phyloP scores from a whole-genome alignment of 1,139 yeast genomes.

The Suhomyces choctaworum region DNA sequence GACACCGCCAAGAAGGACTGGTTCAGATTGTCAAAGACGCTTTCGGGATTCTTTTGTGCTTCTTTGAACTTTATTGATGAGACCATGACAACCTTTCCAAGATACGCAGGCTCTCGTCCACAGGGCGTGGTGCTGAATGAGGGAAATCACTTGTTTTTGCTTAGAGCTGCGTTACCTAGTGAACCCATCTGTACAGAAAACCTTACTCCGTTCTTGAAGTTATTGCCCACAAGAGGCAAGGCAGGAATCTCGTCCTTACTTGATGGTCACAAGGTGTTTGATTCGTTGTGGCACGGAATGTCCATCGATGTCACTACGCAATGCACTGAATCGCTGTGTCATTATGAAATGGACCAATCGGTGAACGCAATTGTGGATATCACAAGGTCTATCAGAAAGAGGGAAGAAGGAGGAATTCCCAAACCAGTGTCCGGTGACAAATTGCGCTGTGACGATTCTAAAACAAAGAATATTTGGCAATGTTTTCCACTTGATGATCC shows the following conservation, averaged over 20 bases:
- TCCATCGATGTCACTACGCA: slow-evolving; percentile 75
- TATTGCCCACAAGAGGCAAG: slow-evolving; percentile 90
- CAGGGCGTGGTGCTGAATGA: slow-evolving; percentile 18
- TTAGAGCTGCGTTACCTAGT: slow-evolving; percentile 88
- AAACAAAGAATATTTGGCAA: slow-evolving; percentile 56
- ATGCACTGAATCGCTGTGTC: slow-evolving; percentile 48
- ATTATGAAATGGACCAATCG: slow-evolving; percentile 62
- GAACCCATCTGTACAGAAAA: slow-evolving; percentile 98
- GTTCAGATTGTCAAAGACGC: slow-evolving; percentile 68
- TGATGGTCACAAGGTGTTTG: slow-evolving; percentile 95
- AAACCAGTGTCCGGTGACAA: slow-evolving; percentile 70
- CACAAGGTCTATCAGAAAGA: slow-evolving; percentile 62
- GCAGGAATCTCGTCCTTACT: slow-evolving; percentile 84
- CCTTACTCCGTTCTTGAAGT: slow-evolving; percentile 86
- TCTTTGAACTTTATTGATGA: slow-evolving; percentile 86
- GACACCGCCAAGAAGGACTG: slow-evolving; percentile 64
- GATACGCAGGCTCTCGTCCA: slow-evolving; percentile 21
- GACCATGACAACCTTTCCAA: slow-evolving; percentile 75
- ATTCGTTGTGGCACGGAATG: slow-evolving; percentile 93
- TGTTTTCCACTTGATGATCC: slow-evolving; percentile 77
- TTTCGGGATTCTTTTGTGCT: slow-evolving; percentile 95
- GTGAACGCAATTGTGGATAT: slow-evolving; percentile 76
- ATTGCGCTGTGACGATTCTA: slow-evolving; percentile 68
- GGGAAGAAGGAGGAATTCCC: slow-evolving; percentile 68
- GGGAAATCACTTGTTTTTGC: slow-evolving; percentile 47